Base-by-base conservation (phyloP, 345 rosid species). In the Diplotaxis tenuifolia region DNA sequence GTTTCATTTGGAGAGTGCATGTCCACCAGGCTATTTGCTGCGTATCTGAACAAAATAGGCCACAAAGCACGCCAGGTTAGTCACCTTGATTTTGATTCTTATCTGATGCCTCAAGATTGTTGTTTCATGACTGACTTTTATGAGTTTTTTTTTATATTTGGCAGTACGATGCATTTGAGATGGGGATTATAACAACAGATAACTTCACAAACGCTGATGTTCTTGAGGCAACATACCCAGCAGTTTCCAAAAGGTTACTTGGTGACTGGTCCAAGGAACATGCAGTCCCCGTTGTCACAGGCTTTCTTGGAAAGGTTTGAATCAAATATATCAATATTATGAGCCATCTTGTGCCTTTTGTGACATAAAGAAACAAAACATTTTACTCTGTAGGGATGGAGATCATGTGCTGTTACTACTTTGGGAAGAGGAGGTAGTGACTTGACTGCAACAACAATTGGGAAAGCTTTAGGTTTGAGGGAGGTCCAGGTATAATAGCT, bases 1-100 rank as follows among this genome's bases (percentile, higher is more conserved):
- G 62, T 58, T 58, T 58, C 62, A 28, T 58, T 58, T 58, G 62
- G 62, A 28, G 62, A 58, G 62, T 58, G 62, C 62, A 58, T 58
- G 62, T 58, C 38, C 38, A 58, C 62, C 3, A 58, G 62, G 62
- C 62, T 58, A 15, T 58, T 58, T 4, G 21, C 62, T 58, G 62
- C 62, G 14, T 58, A 58, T 20, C 62, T 58, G 36, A 58, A 58
- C 38, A 58, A 58, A 3, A 58, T 58, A 3, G 40, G 62, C 38
- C 38, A 28, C 38, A 58, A 58, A 28, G 62, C 62, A 58, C 38
- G 62, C 4, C 62, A 58, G 14, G 62, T 58, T n/a, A 7, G 38
- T 15, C 9, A 28, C 62, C 38, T 28, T n/a, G 14, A 57, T 6
- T 23, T n/a, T n/a, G 9, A 0, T 29, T 54, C 8, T 53, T 53